These are phyloP conservation scores for Metarhizium brunneum DNA, from an alignment of 2,329 filamentous ascomycete genomes.

Conservation along the genomic window DNA sequence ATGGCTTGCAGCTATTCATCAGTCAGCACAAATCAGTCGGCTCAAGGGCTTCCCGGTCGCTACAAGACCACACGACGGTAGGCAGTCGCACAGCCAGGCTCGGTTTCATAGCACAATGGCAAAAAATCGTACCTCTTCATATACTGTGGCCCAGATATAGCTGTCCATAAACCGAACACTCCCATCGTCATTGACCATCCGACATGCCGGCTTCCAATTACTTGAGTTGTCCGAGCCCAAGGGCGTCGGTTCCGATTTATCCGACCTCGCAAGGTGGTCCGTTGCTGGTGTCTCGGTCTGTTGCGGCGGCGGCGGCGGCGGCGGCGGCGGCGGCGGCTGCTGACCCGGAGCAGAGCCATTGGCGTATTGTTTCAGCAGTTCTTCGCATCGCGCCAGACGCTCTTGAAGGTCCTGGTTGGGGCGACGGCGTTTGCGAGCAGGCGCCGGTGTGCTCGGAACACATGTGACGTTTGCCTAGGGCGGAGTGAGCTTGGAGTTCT, in stretches of 20 bases:
- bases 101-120: neutral
- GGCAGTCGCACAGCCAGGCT: neutral
- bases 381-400: constrained; percentile 48
- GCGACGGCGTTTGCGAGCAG: constrained; percentile 47
- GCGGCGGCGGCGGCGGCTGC: constrained; percentile 11
- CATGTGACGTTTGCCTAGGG: constrained; percentile 48
- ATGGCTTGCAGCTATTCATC: constrained; percentile 42
- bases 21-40: constrained; percentile 8
- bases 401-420: constrained; percentile 55
- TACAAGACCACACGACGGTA: neutral
- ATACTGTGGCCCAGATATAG: constrained; percentile 42
- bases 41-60: neutral
- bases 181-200: constrained; percentile 46
- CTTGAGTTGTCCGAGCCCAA: constrained; percentile 19
- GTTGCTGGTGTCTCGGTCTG: constrained; percentile 3
- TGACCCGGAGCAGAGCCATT: constrained; percentile 20
- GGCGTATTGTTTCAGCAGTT: constrained; percentile 49
- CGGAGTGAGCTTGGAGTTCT: constrained; percentile 8
- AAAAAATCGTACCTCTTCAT: constrained; percentile 40
- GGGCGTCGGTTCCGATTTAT: constrained; percentile 17
- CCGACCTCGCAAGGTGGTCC: constrained; percentile 13
- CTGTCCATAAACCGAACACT: constrained; percentile 49
- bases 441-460: constrained; percentile 50
- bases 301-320: constrained; percentile 11
- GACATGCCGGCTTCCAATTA: constrained; percentile 37